Evolutionary conservation across 75 land plant genomes (phyloP).

Genomic region (Pinus albicaulis): DNA sequence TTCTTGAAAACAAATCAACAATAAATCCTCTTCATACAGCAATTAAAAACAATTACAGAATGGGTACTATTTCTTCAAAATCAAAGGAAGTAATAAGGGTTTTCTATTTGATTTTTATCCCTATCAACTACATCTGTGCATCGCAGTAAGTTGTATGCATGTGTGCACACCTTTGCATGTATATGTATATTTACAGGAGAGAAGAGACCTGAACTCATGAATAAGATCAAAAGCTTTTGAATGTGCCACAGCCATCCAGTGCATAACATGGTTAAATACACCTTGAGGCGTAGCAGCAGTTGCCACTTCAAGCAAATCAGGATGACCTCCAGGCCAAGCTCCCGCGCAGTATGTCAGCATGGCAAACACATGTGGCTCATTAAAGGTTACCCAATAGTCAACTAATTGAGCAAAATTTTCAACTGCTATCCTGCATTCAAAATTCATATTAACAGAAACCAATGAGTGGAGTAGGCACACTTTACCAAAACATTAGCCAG

Average conservation of each 20-base stretch:
- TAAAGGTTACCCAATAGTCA: constrained; percentile 96
- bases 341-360: constrained; percentile 99
- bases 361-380: constrained; percentile 97
- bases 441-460: constrained; percentile 2
- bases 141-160: background rate
- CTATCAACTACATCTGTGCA: background rate
- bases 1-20: background rate
- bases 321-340: constrained; percentile 99
- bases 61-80: background rate
- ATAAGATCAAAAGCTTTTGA: constrained; percentile 90
- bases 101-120: background rate
- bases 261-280: constrained; percentile 78
- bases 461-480: background rate
- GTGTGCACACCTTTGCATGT: background rate
- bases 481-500: background rate
- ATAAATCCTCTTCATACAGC: background rate
- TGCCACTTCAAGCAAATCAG: constrained; percentile 90
- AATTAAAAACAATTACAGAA: background rate
- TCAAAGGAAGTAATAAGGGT: background rate
- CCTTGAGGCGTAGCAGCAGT: constrained; percentile 89
- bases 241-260: constrained; percentile 87
- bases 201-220: constrained; percentile 65
- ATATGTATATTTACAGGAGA: background rate
- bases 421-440: constrained; percentile 73
- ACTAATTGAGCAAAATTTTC: constrained; percentile 76